Evolutionary conservation across 1,139 yeast species (phyloP).

Genomic region (Meyerozyma smithsonii): DNA sequence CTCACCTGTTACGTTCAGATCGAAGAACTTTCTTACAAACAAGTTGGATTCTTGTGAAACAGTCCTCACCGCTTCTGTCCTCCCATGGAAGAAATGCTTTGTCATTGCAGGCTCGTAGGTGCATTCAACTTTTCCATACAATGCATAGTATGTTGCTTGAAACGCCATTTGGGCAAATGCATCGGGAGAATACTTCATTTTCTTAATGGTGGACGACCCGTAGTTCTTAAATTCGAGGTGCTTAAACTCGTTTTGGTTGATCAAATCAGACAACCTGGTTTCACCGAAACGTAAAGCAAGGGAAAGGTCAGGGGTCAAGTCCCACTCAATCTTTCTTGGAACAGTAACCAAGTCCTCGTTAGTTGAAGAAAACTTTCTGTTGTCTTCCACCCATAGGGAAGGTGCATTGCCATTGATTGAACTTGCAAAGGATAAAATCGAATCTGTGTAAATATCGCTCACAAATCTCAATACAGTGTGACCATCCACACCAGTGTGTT

Average conservation of each 20-base stretch:
- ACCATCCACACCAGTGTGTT: constrained; percentile 95
- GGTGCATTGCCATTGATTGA: constrained; percentile 81
- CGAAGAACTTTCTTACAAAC: constrained; percentile 83
- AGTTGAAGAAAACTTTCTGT: constrained; percentile 21
- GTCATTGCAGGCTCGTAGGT: constrained; percentile 98
- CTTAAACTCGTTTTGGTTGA: constrained; percentile 84
- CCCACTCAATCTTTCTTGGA: constrained; percentile 90
- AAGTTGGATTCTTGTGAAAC: constrained; percentile 77
- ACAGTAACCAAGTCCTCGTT: constrained; percentile 45
- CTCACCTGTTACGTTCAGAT: constrained; percentile 51
- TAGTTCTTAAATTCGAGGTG: constrained; percentile 71
- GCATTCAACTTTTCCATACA: constrained; percentile 89
- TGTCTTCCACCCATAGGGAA: constrained; percentile 55
- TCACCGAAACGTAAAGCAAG: constrained; percentile 86
- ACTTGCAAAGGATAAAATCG: constrained; percentile 80
- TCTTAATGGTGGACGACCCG: constrained; percentile 76
- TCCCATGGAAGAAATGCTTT: constrained; percentile 76
- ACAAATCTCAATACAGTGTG: constrained; percentile 88
- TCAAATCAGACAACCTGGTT: constrained; percentile 80
- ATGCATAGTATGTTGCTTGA: constrained; percentile 88
- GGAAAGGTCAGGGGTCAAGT: constrained; percentile 68
- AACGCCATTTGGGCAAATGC: constrained; percentile 94
- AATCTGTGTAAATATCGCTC: constrained; percentile 86
- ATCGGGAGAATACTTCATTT: constrained; percentile 88
- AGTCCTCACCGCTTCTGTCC: constrained; percentile 88